Percentiles rank a stretch among this genome's conserved stretches.
Conservation (phyloP, 208 protist genomes). For the Lotmaria passim region DNA sequence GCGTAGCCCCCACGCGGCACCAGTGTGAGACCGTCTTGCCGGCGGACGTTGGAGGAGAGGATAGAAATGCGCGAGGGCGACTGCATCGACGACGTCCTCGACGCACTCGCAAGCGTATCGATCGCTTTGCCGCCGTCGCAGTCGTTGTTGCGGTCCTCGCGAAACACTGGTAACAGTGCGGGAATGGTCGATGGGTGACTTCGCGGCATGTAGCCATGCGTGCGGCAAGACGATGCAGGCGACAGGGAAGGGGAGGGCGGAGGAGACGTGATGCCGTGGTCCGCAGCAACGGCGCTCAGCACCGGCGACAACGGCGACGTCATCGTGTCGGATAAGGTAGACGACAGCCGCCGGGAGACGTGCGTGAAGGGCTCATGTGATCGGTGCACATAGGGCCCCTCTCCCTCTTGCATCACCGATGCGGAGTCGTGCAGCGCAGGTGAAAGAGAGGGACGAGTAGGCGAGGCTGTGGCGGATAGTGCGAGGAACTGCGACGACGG, state of each 20-base stretch:
- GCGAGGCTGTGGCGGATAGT: slow-evolving; percentile 8
- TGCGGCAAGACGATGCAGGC: slow-evolving; percentile 7
- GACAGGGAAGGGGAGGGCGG: slow-evolving; percentile 1
- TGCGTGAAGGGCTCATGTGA: slow-evolving; percentile 24
- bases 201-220: slow-evolving; percentile 10
- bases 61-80: slow-evolving; percentile 8
- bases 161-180: no score
- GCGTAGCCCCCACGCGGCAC: background rate
- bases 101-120: background rate
- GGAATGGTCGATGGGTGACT: background rate
- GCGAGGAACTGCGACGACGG: slow-evolving; percentile 27
- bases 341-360: background rate
- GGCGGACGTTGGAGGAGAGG: background rate
- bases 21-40: background rate
- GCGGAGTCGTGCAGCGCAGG: background rate
- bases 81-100: background rate
- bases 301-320: background rate
- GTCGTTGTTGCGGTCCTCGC: no score
- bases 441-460: background rate
- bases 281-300: background rate
- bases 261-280: background rate
- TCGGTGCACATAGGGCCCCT: background rate
- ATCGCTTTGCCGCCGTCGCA: no score
- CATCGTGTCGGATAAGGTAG: background rate
- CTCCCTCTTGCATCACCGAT: background rate